Conservation (phyloP, 306 rosid genomes). For the Quercus alba region DNA sequence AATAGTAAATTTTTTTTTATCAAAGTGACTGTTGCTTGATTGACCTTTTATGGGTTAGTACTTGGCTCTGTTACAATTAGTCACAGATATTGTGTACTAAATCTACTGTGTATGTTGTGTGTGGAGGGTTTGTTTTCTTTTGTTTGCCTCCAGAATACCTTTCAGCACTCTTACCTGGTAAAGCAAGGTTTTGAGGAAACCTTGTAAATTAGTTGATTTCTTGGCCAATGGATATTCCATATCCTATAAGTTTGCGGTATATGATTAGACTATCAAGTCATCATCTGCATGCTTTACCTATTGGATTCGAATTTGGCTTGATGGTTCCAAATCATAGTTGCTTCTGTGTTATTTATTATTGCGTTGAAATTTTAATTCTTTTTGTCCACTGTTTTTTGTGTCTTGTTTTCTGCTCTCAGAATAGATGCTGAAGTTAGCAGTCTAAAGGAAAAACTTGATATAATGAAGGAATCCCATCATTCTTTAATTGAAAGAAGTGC, state of each 20-base stretch:
- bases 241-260: conserved; percentile 2
- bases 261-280: background rate
- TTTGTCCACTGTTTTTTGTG: too few relatives aligned
- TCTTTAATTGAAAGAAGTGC: too few relatives aligned
- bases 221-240: background rate
- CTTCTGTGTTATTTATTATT: background rate
- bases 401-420: too few relatives aligned
- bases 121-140: background rate
- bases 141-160: background rate
- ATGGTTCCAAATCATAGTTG: conserved; percentile 13
- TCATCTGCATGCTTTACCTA: background rate
- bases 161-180: background rate
- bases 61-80: background rate
- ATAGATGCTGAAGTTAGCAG: too few relatives aligned
- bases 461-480: too few relatives aligned
- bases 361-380: background rate
- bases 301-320: background rate
- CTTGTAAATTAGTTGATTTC: background rate
- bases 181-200: background rate
- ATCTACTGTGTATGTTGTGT: background rate
- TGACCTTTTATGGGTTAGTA: conserved; percentile 2
- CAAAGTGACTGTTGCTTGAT: background rate
- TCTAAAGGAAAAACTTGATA: too few relatives aligned
- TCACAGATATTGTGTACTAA: conserved; percentile 5
- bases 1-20: background rate